Evolutionary conservation across 1,284 basidiomycete genomes (phyloP), one percentile per base, ranked within the genome.

Genomic region (Ganoderma boninense): DNA sequence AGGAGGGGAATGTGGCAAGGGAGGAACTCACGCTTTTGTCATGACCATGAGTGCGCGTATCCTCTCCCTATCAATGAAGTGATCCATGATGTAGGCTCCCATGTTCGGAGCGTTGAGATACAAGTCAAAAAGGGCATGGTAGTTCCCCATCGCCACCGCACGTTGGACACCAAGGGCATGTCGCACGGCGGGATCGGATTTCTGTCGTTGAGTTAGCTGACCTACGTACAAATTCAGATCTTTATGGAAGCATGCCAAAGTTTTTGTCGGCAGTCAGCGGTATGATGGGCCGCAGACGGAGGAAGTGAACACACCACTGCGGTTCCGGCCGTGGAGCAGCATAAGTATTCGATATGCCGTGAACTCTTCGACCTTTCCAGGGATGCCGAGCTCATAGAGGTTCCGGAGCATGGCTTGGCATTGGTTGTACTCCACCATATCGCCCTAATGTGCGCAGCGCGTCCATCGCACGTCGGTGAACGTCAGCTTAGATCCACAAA

Each of bases 41-140:
- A 99, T 97, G 76, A 94, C 90, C 76, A 96, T 89, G 69, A 99
- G 83, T 1, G 97, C 97, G 71, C 92, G 90, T 68, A 95, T 89
- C 68, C 98, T 86, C 84, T 99, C 98, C 74, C 98, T 90, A 78
- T 94, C 92, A 75, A 98, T 93, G 80, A 99, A 98, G 81, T 99
- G 97, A 82, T 99, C 97, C 95, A 99, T 98, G 79, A 99, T 96
- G 82, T 99, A 99, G 68, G 91, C 97, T 64, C 96, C 96, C 98
- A 99, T 99, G 80, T 97, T 97, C 56, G 97, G 97, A 59, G 96
- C 95, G 70, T 87, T 86, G 74, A 90, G 77, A 82, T 96, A 99
- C 64, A 97, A 85, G 73, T 90, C 88, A 84, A 99, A 99, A 76
- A 99, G 90, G 62, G 90, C 87, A 82, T 95, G 93, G 82, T 99